These are phyloP conservation scores for Thelonectria blattea DNA, from an alignment of 2,329 filamentous ascomycete genomes.

Conservation along the genomic window DNA sequence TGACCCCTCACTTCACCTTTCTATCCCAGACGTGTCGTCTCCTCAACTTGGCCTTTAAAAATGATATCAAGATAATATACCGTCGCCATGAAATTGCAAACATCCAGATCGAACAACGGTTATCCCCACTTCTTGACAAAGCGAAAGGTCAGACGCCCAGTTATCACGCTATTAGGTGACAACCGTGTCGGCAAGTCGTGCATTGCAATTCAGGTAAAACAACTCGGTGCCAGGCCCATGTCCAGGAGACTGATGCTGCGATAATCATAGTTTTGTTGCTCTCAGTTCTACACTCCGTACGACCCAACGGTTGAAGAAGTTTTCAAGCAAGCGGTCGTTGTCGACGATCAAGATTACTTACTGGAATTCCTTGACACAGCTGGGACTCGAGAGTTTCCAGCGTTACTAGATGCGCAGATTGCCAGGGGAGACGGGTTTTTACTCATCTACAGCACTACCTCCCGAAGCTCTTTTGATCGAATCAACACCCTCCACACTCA, in stretches of 20 bases:
- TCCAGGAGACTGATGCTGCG: background rate
- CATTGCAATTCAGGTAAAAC: slow-evolving; percentile 5
- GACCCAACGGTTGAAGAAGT: background rate
- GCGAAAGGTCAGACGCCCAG: background rate
- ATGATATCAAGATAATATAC: too few relatives aligned
- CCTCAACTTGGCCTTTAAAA: too few relatives aligned
- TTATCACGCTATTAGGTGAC: background rate
- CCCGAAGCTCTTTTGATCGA: slow-evolving; percentile 1
- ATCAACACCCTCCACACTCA: background rate
- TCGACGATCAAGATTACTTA: background rate
- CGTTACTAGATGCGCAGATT: background rate
- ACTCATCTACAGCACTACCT: background rate
- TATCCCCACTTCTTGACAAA: background rate
- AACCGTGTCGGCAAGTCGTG: background rate
- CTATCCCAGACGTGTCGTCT: too few relatives aligned
- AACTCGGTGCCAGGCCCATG: too few relatives aligned
- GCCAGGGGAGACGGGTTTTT: background rate
- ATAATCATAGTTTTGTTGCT: background rate
- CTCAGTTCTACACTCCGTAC: background rate
- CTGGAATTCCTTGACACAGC: slow-evolving; percentile 2
- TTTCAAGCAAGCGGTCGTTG: background rate
- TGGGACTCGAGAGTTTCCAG: background rate
- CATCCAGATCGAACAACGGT: background rate
- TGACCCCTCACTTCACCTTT: too few relatives aligned
- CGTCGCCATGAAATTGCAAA: background rate